Percentiles rank a stretch among this genome's conserved stretches.
Evolutionary conservation across 2,329 filamentous ascomycete genomes (phyloP).

Genomic region (Colletotrichum eremochloae): DNA sequence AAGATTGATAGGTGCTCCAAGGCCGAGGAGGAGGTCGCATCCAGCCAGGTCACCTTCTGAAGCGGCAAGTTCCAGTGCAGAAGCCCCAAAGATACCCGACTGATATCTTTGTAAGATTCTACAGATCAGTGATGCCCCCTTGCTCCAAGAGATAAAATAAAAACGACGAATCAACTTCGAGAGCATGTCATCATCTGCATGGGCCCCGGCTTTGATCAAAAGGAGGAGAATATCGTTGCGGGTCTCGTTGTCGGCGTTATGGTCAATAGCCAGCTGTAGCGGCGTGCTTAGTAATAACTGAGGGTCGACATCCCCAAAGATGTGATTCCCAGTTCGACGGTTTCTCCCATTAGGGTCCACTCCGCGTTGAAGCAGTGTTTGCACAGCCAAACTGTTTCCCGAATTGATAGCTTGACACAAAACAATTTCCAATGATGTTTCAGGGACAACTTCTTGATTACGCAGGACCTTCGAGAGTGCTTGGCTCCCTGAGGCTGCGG

Average conservation of each 20-base stretch:
- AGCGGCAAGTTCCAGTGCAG: background rate
- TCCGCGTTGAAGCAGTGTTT: background rate
- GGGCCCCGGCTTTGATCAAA: background rate
- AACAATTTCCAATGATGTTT: background rate
- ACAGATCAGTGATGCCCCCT: accelerated
- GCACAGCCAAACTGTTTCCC: background rate
- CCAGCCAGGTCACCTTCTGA: accelerated
- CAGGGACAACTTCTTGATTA: background rate
- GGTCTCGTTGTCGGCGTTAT: no score
- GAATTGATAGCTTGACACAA: background rate
- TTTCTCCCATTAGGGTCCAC: background rate
- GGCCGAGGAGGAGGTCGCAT: background rate
- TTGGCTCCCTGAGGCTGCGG: background rate
- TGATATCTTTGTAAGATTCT: background rate
- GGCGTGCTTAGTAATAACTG: background rate
- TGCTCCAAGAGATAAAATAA: no score
- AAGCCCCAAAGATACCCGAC: background rate
- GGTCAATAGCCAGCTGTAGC: background rate
- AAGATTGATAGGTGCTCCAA: background rate
- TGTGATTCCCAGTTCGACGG: background rate
- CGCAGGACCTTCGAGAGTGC: background rate
- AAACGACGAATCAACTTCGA: background rate
- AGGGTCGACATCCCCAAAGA: background rate
- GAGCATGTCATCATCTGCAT: background rate
- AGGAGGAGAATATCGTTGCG: accelerated